These are phyloP conservation scores for Hypoxylon sp. DNA, from an alignment of 2,329 filamentous ascomycete genomes.

Conservation along the genomic window DNA sequence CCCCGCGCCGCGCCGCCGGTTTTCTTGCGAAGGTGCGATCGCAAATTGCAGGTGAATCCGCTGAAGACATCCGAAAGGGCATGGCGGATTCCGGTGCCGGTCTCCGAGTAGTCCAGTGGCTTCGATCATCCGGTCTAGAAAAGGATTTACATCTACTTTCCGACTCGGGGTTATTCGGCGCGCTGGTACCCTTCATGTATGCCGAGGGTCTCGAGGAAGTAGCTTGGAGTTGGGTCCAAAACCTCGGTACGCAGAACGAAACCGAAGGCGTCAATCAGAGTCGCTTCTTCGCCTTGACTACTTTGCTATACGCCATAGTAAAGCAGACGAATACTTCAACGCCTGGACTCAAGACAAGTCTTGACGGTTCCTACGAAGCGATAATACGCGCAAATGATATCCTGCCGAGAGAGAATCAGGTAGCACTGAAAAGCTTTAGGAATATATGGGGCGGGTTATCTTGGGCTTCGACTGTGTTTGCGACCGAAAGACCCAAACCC, in stretches of 20 bases:
- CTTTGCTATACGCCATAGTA: slow-evolving; percentile 52
- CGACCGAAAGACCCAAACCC: slow-evolving; percentile 55
- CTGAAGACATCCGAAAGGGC: slow-evolving; percentile 45
- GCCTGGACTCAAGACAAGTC: slow-evolving; percentile 46
- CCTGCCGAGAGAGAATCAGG: slow-evolving; percentile 48
- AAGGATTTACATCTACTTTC: slow-evolving; percentile 56
- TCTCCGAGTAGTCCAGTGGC: slow-evolving; percentile 61
- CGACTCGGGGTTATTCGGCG: slow-evolving; percentile 49
- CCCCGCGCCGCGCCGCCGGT: slow-evolving; percentile 59
- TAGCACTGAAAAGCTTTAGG: slow-evolving; percentile 50
- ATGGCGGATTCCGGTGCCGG: slow-evolving; percentile 57
- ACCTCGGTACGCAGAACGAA: slow-evolving; percentile 45
- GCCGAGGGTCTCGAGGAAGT: slow-evolving; percentile 61
- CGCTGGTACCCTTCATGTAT: slow-evolving; percentile 60
- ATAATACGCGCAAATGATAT: slow-evolving; percentile 57
- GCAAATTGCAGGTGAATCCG: slow-evolving; percentile 49
- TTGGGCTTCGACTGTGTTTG: slow-evolving; percentile 61
- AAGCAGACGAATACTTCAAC: slow-evolving; percentile 46
- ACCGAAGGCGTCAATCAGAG: slow-evolving; percentile 27
- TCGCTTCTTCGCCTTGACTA: slow-evolving; percentile 46
- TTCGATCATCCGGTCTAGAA: slow-evolving; percentile 60
- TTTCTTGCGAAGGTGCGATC: slow-evolving; percentile 60
- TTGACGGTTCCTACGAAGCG: slow-evolving; percentile 60
- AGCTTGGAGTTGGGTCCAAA: slow-evolving; percentile 62
- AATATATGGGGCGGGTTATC: slow-evolving; percentile 59